phyloP scores from a whole-genome alignment of 352 stramenopile genomes.

The Phytopythium aichiense region DNA sequence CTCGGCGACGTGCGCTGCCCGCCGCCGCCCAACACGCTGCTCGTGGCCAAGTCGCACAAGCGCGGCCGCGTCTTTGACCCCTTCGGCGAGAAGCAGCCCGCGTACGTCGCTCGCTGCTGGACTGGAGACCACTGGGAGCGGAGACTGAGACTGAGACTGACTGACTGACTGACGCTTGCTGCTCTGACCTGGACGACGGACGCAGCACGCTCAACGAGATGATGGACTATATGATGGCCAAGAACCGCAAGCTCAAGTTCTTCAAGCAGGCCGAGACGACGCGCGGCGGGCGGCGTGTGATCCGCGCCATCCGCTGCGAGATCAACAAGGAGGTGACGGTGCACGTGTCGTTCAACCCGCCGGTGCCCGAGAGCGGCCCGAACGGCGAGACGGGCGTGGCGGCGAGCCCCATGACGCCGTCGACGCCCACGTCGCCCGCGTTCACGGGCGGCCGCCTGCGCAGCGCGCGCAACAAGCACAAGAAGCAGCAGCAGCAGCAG shows the following conservation, averaged over 20 bases:
- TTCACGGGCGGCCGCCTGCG: conserved; percentile 64
- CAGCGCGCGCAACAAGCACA: conserved; percentile 79
- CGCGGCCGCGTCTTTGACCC: conserved; percentile 78
- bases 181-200: background rate
- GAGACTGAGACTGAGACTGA: background rate
- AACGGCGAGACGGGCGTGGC: conserved; percentile 79
- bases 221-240: conserved; percentile 89
- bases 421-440: conserved; percentile 75
- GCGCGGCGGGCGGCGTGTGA: conserved; percentile 76
- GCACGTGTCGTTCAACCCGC: conserved; percentile 74
- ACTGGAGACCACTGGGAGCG: background rate
- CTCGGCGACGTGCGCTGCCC: conserved; percentile 75
- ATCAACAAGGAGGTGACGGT: conserved; percentile 87
- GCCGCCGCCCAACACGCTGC: conserved; percentile 57
- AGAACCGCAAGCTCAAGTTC: conserved; percentile 87
- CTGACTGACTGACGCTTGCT: background rate
- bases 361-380: conserved; percentile 74
- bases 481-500: conserved; percentile 71
- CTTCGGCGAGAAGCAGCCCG: conserved; percentile 79
- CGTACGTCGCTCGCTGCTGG: conserved; percentile 21
- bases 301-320: conserved; percentile 83
- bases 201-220: conserved; percentile 77
- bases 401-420: conserved; percentile 84
- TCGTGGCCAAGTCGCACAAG: conserved; percentile 82
- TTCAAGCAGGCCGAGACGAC: conserved; percentile 87